Conservation (phyloP, 1,139 yeast genomes). For the Pichia terricola region DNA sequence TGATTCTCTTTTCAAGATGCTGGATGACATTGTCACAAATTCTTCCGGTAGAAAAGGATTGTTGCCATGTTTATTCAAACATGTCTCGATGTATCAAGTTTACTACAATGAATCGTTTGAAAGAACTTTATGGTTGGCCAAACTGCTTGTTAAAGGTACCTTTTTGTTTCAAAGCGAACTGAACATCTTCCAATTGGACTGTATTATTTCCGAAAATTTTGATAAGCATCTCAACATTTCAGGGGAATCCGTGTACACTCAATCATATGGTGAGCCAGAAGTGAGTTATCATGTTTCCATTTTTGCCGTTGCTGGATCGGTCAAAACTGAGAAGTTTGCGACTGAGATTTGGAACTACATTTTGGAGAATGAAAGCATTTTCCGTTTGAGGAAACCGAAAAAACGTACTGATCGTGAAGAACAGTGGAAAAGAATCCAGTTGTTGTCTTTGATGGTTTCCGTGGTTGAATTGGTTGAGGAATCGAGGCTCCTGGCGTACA, state of each 20-base stretch:
- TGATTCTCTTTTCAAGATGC: conserved; percentile 29
- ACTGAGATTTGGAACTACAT: conserved; percentile 33
- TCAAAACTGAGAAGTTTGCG: conserved; percentile 29
- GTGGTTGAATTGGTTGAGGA: conserved; percentile 25
- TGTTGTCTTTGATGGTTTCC: conserved; percentile 43
- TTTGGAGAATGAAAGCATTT: conserved; percentile 31
- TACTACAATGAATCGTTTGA: conserved; percentile 28
- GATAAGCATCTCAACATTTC: conserved; percentile 31
- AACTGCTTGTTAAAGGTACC: conserved; percentile 38
- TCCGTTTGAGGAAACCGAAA: conserved; percentile 38
- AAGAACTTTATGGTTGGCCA: conserved; percentile 42
- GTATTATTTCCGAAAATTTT: conserved; percentile 40
- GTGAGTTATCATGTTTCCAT: conserved; percentile 43
- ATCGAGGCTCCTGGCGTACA: conserved; percentile 15
- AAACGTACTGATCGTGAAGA: conserved; percentile 59
- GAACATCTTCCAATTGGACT: conserved; percentile 53
- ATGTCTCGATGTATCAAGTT: conserved; percentile 35
- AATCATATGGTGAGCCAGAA: conserved; percentile 55
- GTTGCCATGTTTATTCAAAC: conserved; percentile 46
- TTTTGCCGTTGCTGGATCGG: conserved; percentile 35
- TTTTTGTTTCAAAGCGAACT: conserved; percentile 45
- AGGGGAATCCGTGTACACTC: conserved; percentile 32
- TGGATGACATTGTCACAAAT: conserved; percentile 36
- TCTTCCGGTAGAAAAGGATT: conserved; percentile 62
- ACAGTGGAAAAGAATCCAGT: conserved; percentile 53